phyloP scores from a whole-genome alignment of 495 filamentous ascomycete genomes.

The Acidiella bohemica region DNA sequence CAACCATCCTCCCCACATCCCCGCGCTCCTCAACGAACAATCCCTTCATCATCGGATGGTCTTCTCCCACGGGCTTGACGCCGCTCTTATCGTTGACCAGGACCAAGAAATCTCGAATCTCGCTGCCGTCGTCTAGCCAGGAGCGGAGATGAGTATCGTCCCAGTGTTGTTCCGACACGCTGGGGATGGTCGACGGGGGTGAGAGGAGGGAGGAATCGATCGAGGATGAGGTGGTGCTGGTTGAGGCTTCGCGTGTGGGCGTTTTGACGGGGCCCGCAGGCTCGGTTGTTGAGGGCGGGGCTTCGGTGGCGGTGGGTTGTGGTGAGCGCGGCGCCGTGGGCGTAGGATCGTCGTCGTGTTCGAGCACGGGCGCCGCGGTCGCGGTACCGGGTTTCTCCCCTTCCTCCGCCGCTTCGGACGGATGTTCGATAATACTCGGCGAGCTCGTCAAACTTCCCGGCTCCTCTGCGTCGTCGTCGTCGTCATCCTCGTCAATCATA shows the following conservation, averaged over 20 bases:
- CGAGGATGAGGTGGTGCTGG: constrained; percentile 30
- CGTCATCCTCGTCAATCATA: constrained; percentile 21
- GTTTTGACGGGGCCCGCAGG: neutral
- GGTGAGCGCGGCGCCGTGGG: constrained; percentile 4
- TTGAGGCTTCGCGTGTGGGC: constrained; percentile 2
- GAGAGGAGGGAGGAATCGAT: constrained; percentile 45
- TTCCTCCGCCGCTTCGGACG: neutral
- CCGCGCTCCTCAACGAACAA: constrained; percentile 78
- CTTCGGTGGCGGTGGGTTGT: neutral
- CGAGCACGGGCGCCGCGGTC: neutral
- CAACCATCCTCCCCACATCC: constrained; percentile 66
- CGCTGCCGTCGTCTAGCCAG: constrained; percentile 84
- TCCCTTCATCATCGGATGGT: constrained; percentile 70
- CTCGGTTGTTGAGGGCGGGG: neutral
- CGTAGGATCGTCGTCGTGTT: constrained; percentile 4
- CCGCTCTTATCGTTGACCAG: constrained; percentile 85
- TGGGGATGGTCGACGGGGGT: constrained; percentile 3
- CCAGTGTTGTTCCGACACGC: constrained; percentile 42
- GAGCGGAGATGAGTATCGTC: constrained; percentile 70
- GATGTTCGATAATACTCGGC: constrained; percentile 14
- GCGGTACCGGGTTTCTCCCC: neutral
- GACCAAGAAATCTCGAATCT: constrained; percentile 78
- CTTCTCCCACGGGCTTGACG: constrained; percentile 55
- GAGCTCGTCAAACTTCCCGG: constrained; percentile 11
- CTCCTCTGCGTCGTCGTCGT: constrained; percentile 7